Evolutionary conservation across 352 stramenopile species (phyloP).

Genomic region (Phytophthora brassicae): DNA sequence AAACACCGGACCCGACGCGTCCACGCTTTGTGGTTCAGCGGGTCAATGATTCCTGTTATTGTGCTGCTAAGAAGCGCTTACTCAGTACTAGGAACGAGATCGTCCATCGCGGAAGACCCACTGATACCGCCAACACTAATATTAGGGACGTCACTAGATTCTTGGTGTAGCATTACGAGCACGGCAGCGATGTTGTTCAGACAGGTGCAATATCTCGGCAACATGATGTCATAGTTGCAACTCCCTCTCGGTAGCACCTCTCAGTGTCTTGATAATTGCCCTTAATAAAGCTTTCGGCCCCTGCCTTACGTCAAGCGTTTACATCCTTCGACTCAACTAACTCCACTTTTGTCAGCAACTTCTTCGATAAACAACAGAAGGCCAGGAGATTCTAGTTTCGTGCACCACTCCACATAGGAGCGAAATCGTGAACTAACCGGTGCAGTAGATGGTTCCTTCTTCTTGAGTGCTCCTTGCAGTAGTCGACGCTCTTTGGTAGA

Average conservation of each 20-base stretch:
- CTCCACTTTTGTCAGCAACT: no score
- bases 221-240: slow-evolving; percentile 2
- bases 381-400: slow-evolving; percentile 1
- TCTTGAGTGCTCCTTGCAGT: slow-evolving; percentile 9
- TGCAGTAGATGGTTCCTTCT: background rate
- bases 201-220: slow-evolving; percentile 14
- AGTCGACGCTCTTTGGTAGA: slow-evolving; percentile 1
- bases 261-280: slow-evolving; percentile 12
- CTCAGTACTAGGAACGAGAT: slow-evolving; percentile 2
- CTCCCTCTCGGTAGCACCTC: slow-evolving; percentile 14
- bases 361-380: no score
- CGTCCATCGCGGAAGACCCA: background rate
- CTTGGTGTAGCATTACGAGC: slow-evolving; percentile 9
- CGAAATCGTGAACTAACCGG: background rate
- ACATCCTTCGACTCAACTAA: background rate
- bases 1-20: slow-evolving; percentile 23
- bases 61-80: slow-evolving; percentile 26
- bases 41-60: slow-evolving; percentile 30
- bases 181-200: slow-evolving; percentile 33
- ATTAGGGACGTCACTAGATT: background rate
- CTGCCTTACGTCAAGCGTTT: slow-evolving; percentile 17
- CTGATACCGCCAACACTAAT: background rate
- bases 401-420: slow-evolving; percentile 25
- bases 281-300: slow-evolving; percentile 11
- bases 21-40: slow-evolving; percentile 33